Evolutionary conservation across 208 protist species (phyloP), one percentile per base, ranked within the genome.

Genomic region (Acanthamoeba sp.): DNA sequence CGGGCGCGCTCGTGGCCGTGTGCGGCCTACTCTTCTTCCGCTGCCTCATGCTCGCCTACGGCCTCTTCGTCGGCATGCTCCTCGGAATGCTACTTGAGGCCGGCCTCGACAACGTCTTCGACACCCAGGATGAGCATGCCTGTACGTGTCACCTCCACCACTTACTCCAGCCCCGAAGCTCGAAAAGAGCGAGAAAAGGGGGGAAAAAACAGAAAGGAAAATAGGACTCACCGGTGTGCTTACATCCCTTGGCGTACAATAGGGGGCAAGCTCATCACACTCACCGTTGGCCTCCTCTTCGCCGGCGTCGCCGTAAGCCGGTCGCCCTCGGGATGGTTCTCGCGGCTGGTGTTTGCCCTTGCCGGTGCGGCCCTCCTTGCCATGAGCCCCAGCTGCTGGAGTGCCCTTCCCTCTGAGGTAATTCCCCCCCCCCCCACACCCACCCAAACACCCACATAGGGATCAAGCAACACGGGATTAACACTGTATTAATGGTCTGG

Each of bases 211-310:
- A n/a, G n/a, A n/a, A n/a, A n/a, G n/a, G 55, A 62, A 62, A 29
- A 62, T 62, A 20, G 48, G 48, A 29, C 38, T 87, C 0, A 87
- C 40, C 0, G n/a, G n/a, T n/a, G n/a, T n/a, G n/a, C n/a, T 7
- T 12, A 4, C 27, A 50, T 40, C 55, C 24, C 24, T 55, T 87
- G 10, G 50, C 16, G 36, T 40, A 18, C 16, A 2, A 29, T 22
- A 91, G 85, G 85, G 85, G 85, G 85, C 85, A 73, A 73, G 85
- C 32, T 91, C 24, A 66, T 91, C n/a, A 91, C 40, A 1, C 85
- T 91, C 27, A 34, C 36, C 20, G 32, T n/a, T 4, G 85, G 85
- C n/a, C 85, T 91, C 22, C 62, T 66, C 40, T 29, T 91, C 20
- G 85, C 38, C 16, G 52, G 52, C 38, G 4, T 91, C 40, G 62